Percentiles rank a stretch among this genome's conserved stretches.
These are phyloP conservation scores for Tetrapyrgos nigripes DNA, from an alignment of 1,284 basidiomycete species.

Conservation along the genomic window DNA sequence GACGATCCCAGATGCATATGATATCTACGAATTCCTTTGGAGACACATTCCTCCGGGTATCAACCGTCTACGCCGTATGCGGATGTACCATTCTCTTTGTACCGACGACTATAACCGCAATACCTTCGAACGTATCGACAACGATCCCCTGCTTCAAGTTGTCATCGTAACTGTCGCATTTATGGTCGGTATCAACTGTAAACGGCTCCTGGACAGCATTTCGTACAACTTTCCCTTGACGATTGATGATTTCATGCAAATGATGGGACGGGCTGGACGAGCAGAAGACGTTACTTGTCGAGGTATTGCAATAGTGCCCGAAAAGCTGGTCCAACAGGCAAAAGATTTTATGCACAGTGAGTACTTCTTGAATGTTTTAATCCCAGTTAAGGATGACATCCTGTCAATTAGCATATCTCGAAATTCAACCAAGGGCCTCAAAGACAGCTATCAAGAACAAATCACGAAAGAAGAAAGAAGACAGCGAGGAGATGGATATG, in stretches of 20 bases:
- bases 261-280: background rate
- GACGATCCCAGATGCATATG: background rate
- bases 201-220: slow-evolving; percentile 1
- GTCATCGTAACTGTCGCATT: slow-evolving; percentile 7
- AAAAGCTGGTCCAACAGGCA: background rate
- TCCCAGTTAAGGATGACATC: too few relatives aligned
- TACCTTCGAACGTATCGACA: too few relatives aligned
- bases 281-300: background rate
- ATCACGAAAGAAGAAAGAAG: background rate
- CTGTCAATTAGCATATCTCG: too few relatives aligned
- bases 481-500: background rate
- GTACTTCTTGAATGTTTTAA: background rate
- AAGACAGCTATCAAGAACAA: background rate
- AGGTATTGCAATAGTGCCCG: background rate
- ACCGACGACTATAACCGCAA: too few relatives aligned
- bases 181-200: slow-evolving; percentile 1
- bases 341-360: background rate
- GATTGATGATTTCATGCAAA: too few relatives aligned
- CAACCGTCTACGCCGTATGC: background rate
- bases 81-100: slow-evolving; percentile 4
- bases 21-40: slow-evolving; percentile 6
- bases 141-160: too few relatives aligned
- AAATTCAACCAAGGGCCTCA: background rate
- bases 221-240: background rate
- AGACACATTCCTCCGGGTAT: background rate